Conservation (phyloP, 768 basidiomycete species). For the Mycena alexandri region DNA sequence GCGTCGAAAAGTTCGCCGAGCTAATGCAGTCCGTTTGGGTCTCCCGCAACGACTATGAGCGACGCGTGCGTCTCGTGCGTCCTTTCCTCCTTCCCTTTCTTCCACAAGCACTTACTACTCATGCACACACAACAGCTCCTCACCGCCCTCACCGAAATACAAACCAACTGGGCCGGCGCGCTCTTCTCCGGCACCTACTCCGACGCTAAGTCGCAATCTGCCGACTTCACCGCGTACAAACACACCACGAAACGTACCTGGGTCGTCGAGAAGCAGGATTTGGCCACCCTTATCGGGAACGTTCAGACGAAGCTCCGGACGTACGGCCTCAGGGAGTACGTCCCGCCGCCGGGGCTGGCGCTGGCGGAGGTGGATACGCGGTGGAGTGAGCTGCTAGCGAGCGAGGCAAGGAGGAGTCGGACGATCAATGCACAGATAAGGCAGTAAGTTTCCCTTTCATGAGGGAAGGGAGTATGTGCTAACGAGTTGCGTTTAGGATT, state of each 20-base stretch:
- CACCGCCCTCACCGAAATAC: conserved; percentile 72
- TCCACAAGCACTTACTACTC: conserved; percentile 18
- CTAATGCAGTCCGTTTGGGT: conserved; percentile 94
- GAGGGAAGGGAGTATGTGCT: neutral
- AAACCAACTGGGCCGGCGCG: conserved; percentile 76
- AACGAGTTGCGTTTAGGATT: conserved; percentile 64
- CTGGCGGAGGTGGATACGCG: conserved; percentile 80
- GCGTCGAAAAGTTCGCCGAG: conserved; percentile 96
- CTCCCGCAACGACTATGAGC: conserved; percentile 92
- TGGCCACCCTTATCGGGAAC: conserved; percentile 90
- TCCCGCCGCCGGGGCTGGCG: conserved; percentile 79
- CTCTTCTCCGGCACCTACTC: conserved; percentile 80
- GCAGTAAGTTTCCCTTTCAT: conserved; percentile 64
- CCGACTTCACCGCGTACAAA: conserved; percentile 84
- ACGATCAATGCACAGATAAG: conserved; percentile 92
- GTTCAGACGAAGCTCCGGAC: conserved; percentile 95
- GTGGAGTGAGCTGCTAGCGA: conserved; percentile 80
- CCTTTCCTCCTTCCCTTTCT: neutral
- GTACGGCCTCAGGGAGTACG: conserved; percentile 88
- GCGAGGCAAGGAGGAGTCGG: conserved; percentile 82
- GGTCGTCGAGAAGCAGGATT: conserved; percentile 91
- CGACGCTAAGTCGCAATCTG: conserved; percentile 83
- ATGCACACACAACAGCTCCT: conserved; percentile 63
- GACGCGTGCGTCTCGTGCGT: conserved; percentile 78
- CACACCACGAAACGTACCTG: conserved; percentile 86